These are phyloP conservation scores for Geotrichum histeridarum DNA, from an alignment of 1,139 yeast species.

Conservation along the genomic window DNA sequence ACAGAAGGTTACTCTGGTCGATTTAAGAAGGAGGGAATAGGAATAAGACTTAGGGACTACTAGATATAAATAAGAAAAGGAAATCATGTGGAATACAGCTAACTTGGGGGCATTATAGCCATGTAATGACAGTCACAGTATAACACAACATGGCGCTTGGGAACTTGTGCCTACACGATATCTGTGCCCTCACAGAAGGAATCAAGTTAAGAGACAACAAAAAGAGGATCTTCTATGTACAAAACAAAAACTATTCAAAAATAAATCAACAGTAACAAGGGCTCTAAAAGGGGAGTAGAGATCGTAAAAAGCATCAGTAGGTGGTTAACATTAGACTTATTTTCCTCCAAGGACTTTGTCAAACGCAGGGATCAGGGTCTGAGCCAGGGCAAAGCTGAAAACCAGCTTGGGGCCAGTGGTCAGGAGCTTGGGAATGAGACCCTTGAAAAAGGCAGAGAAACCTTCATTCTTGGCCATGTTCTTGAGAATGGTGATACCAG, in stretches of 20 bases:
- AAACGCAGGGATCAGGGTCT: constrained; percentile 90
- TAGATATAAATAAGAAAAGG: background rate
- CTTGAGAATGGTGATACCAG: constrained; percentile 86
- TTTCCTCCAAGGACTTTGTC: constrained; percentile 48
- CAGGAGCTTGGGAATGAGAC: constrained; percentile 89
- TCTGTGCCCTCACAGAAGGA: too few relatives aligned
- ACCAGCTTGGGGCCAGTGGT: constrained; percentile 98
- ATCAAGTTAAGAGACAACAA: too few relatives aligned
- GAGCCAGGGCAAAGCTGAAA: constrained; percentile 94
- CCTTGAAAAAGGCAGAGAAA: constrained; percentile 86
- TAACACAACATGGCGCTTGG: too few relatives aligned
- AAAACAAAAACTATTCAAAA: background rate
- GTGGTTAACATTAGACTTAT: background rate
- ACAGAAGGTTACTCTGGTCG: background rate
- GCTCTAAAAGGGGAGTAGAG: background rate
- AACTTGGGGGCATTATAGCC: too few relatives aligned
- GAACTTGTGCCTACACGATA: too few relatives aligned
- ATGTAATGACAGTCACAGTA: too few relatives aligned
- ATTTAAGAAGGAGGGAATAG: background rate
- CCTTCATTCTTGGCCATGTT: constrained; percentile 86
- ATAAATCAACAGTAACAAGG: background rate
- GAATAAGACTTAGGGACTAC: background rate
- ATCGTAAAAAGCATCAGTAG: background rate
- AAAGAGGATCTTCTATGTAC: constrained; percentile 7
- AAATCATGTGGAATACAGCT: background rate